phyloP scores from a whole-genome alignment of 441 rosid genomes.

The Melastoma candidum region DNA sequence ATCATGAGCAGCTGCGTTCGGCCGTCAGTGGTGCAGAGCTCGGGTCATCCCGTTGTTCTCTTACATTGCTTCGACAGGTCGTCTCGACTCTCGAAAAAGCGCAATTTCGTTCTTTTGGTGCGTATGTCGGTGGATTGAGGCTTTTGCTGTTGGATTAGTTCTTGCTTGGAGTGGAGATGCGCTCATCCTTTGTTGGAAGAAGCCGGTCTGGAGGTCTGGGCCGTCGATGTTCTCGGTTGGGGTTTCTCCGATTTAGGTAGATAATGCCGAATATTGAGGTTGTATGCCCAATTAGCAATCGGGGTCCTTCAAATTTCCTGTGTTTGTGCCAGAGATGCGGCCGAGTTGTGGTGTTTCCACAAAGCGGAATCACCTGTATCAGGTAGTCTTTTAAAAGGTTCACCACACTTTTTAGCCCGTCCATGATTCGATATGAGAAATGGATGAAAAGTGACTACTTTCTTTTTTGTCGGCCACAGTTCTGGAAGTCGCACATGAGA shows the following conservation, averaged over 20 bases:
- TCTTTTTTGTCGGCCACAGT: slow-evolving; percentile 26
- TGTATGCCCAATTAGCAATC: neutral
- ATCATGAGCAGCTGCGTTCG: slow-evolving; percentile 60
- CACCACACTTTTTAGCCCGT: neutral
- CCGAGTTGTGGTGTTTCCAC: slow-evolving; percentile 58
- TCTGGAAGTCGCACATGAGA: slow-evolving; percentile 77
- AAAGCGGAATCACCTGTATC: slow-evolving; percentile 72
- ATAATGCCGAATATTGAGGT: neutral
- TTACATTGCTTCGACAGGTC: slow-evolving; percentile 77
- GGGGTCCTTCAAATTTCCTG: neutral
- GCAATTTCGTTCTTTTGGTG: neutral
- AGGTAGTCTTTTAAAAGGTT: slow-evolving; percentile 28
- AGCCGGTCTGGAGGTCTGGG: slow-evolving; percentile 85
- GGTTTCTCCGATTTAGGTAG: slow-evolving; percentile 92
- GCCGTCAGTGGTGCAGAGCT: slow-evolving; percentile 26
- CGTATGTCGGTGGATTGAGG: slow-evolving; percentile 2
- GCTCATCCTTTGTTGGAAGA: slow-evolving; percentile 79
- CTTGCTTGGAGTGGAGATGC: slow-evolving; percentile 93
- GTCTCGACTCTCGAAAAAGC: neutral
- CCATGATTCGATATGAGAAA: neutral
- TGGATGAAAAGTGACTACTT: neutral
- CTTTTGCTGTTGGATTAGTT: slow-evolving; percentile 33
- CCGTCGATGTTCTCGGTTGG: slow-evolving; percentile 90
- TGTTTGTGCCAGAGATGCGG: slow-evolving; percentile 29
- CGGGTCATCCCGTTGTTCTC: slow-evolving; percentile 45